Evolutionary conservation across 2,329 filamentous ascomycete species (phyloP).

Genomic region (Fusarium secorum): DNA sequence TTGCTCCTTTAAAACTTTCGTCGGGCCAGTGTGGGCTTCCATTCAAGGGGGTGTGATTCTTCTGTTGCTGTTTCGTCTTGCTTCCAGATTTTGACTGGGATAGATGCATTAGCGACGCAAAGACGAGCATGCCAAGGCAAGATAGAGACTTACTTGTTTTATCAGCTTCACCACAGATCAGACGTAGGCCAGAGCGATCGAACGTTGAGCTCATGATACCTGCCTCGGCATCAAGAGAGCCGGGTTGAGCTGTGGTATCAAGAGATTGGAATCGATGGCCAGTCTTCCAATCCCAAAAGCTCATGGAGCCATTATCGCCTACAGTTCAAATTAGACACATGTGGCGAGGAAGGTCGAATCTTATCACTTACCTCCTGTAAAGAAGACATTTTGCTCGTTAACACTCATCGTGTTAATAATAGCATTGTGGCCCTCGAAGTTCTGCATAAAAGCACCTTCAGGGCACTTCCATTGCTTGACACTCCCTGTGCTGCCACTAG

Average conservation of each 20-base stretch:
- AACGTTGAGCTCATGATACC: slow-evolving; percentile 96
- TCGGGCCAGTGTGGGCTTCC: slow-evolving; percentile 82
- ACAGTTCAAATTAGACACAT: slow-evolving; percentile 10
- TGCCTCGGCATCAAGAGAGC: slow-evolving; percentile 90
- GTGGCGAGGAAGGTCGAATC: no score
- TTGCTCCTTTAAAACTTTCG: slow-evolving; percentile 70
- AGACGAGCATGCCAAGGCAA: background rate
- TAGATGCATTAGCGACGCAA: slow-evolving; percentile 37
- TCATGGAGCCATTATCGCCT: slow-evolving; percentile 92
- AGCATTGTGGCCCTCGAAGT: slow-evolving; percentile 94
- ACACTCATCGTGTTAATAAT: slow-evolving; percentile 95
- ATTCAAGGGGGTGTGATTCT: slow-evolving; percentile 89
- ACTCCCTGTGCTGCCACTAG: slow-evolving; percentile 86
- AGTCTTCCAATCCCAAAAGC: slow-evolving; percentile 99
- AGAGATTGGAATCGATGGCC: slow-evolving; percentile 89
- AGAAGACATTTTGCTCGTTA: slow-evolving; percentile 94
- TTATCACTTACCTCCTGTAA: slow-evolving; percentile 72
- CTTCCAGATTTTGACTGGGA: slow-evolving; percentile 90
- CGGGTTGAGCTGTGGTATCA: slow-evolving; percentile 92
- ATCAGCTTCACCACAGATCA: slow-evolving; percentile 95
- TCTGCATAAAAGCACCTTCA: slow-evolving; percentile 98
- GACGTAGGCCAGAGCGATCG: slow-evolving; percentile 83
- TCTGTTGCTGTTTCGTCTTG: slow-evolving; percentile 89
- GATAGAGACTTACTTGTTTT: slow-evolving; percentile 75
- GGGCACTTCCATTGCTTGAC: slow-evolving; percentile 99